Evolutionary conservation across 805 yeast species (phyloP).

Genomic region (Candida multigemmis): DNA sequence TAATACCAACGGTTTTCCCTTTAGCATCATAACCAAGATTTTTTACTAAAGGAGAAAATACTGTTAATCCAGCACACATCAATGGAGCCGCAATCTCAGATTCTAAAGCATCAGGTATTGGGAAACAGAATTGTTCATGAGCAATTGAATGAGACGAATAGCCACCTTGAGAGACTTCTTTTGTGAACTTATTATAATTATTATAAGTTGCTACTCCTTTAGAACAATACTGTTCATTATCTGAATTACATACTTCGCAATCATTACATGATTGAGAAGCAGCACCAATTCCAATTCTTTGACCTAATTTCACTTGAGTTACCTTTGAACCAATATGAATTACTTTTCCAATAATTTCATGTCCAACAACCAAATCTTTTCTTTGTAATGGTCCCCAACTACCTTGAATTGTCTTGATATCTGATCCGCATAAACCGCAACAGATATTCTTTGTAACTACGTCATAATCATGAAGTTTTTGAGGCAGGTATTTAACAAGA

Average conservation of each 20-base stretch:
- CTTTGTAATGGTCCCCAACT: constrained; percentile 37
- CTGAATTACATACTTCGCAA: constrained; percentile 44
- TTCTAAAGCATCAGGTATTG: constrained; percentile 38
- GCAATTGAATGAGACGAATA: constrained; percentile 40
- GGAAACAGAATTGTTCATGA: constrained; percentile 35
- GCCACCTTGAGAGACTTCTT: constrained; percentile 33
- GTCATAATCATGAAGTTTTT: no score
- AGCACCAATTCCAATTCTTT: constrained; percentile 77
- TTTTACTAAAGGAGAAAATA: constrained; percentile 41
- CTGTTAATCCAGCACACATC: constrained; percentile 51
- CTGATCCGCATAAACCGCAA: constrained; percentile 65
- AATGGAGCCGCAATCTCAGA: constrained; percentile 40
- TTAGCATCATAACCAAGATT: constrained; percentile 20
- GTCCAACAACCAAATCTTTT: constrained; percentile 43
- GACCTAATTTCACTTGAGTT: constrained; percentile 47
- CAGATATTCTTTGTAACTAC: no score
- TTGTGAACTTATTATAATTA: constrained; percentile 21
- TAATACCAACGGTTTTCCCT: constrained; percentile 42
- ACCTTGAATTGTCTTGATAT: constrained; percentile 42
- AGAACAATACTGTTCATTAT: constrained; percentile 41
- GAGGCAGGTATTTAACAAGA: no score
- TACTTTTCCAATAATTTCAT: constrained; percentile 57
- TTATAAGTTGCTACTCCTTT: constrained; percentile 45
- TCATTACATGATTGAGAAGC: constrained; percentile 69
- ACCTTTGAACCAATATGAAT: constrained; percentile 52